A percentile compares a stretch with the other conserved stretches of the same genome.
Conservation (phyloP, 225 moss, liverwort and hornwort species). For the Lunularia cruciata region DNA sequence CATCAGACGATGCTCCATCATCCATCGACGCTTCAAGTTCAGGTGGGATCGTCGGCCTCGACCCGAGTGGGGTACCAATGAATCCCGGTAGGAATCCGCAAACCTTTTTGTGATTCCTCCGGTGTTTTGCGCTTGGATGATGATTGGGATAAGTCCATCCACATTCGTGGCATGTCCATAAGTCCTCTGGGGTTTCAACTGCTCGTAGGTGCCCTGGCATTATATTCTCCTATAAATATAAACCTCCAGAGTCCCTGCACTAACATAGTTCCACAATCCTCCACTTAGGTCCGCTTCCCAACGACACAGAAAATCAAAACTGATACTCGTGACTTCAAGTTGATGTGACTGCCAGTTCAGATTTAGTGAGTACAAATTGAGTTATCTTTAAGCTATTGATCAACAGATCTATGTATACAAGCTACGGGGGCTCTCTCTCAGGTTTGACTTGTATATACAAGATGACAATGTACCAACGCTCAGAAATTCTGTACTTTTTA, state of each 20-base stretch:
- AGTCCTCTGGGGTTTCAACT: conserved; percentile 39
- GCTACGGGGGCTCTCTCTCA: too few species aligned
- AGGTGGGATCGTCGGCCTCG: neutral
- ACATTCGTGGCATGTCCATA: conserved; percentile 47
- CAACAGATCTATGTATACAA: too few species aligned
- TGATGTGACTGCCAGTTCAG: neutral
- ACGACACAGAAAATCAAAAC: neutral
- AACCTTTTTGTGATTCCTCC: conserved; percentile 47
- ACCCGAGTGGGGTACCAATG: neutral
- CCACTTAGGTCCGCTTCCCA: too few species aligned
- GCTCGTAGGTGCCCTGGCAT: conserved; percentile 40
- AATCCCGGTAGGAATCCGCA: conserved; percentile 33
- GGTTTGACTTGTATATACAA: too few species aligned
- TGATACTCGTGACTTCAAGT: neutral
- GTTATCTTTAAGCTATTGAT: neutral
- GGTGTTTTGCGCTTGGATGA: conserved; percentile 49
- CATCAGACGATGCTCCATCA: conserved; percentile 26
- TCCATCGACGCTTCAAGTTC: neutral
- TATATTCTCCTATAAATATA: neutral
- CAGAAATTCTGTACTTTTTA: too few species aligned
- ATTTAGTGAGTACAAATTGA: neutral
- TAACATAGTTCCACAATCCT: neutral
- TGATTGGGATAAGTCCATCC: conserved; percentile 53
- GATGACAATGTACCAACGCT: neutral
- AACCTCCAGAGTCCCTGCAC: conserved; percentile 7